phyloP scores from a whole-genome alignment of 371 early-diverging fungal genomes.

The Fennellomyces sp. region DNA sequence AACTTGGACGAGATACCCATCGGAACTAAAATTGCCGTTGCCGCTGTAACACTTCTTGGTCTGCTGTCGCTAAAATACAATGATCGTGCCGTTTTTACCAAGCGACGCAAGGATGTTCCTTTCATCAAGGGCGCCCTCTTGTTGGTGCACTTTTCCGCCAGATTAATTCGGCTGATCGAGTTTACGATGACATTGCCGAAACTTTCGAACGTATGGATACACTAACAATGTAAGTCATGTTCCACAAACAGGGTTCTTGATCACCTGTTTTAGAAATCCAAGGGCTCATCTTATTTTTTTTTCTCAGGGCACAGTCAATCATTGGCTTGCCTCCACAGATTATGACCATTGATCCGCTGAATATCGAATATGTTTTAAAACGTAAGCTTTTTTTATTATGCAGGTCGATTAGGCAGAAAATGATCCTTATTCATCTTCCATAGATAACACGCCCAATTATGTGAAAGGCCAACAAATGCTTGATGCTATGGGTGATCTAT shows the following conservation, averaged over 20 bases:
- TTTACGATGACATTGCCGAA: slow-evolving; percentile 27
- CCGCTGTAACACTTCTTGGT: not conserved
- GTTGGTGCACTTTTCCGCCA: slow-evolving; percentile 21
- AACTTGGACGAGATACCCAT: not conserved
- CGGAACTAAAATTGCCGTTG: not conserved
- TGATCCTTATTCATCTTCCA: not conserved
- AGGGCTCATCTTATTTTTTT: not conserved
- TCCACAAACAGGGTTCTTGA: not conserved
- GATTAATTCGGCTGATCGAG: slow-evolving; percentile 12
- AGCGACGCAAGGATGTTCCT: slow-evolving; percentile 18
- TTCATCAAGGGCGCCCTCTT: slow-evolving; percentile 24
- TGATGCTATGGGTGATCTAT: slow-evolving; percentile 23
- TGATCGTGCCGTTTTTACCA: slow-evolving; percentile 32
- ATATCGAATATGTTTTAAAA: slow-evolving; percentile 30
- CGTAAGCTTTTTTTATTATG: slow-evolving; percentile 4
- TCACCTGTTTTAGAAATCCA: not conserved
- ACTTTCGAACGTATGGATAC: slow-evolving; percentile 14
- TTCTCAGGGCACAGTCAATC: slow-evolving; percentile 13
- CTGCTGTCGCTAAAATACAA: slow-evolving; percentile 22
- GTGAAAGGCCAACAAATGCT: slow-evolving; percentile 36
- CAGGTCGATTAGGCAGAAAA: not conserved
- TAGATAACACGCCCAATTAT: slow-evolving; percentile 41
- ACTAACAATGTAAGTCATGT: slow-evolving; percentile 18
- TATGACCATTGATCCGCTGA: slow-evolving; percentile 24
- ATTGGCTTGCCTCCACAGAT: slow-evolving; percentile 21